These are phyloP conservation scores for Cystobasidium sp. DNA, from an alignment of 1,284 basidiomycete species.

Conservation along the genomic window DNA sequence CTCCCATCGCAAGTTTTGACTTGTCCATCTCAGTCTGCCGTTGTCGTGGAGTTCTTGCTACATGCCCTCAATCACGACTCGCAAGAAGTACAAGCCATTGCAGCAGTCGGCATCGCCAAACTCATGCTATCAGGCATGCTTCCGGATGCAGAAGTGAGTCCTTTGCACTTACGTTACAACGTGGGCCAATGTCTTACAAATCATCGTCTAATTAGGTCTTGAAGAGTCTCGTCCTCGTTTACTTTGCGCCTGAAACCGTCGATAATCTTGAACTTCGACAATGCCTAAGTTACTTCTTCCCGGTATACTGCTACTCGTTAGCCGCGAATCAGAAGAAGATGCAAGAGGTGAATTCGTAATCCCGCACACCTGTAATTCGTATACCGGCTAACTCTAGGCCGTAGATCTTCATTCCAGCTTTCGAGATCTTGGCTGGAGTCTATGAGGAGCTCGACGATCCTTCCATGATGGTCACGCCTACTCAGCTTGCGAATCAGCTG, in stretches of 20 bases:
- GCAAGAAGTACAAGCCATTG: constrained; percentile 71
- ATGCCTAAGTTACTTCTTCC: constrained; percentile 94
- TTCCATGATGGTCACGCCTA: constrained; percentile 76
- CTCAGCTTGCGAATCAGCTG: constrained; percentile 81
- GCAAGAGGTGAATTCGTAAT: constrained; percentile 65
- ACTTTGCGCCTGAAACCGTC: constrained; percentile 83
- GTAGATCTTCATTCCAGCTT: constrained; percentile 77
- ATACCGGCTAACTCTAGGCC: neutral
- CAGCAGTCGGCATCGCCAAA: constrained; percentile 86
- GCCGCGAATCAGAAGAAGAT: constrained; percentile 76
- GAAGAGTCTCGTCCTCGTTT: constrained; percentile 76
- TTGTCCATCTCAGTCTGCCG: constrained; percentile 61
- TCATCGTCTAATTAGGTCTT: constrained; percentile 66
- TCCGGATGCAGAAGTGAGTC: constrained; percentile 69
- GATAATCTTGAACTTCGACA: constrained; percentile 87
- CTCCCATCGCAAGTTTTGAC: neutral
- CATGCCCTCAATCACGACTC: constrained; percentile 71
- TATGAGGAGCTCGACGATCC: constrained; percentile 75
- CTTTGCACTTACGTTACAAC: neutral
- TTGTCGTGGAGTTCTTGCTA: constrained; percentile 74
- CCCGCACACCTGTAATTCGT: neutral
- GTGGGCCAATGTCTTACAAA: neutral
- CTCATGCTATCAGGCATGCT: constrained; percentile 84
- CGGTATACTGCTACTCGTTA: constrained; percentile 87
- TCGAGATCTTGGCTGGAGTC: constrained; percentile 69